These are phyloP conservation scores for Dactylellina cionopaga DNA, from an alignment of 2,329 filamentous ascomycete species.

Conservation along the genomic window DNA sequence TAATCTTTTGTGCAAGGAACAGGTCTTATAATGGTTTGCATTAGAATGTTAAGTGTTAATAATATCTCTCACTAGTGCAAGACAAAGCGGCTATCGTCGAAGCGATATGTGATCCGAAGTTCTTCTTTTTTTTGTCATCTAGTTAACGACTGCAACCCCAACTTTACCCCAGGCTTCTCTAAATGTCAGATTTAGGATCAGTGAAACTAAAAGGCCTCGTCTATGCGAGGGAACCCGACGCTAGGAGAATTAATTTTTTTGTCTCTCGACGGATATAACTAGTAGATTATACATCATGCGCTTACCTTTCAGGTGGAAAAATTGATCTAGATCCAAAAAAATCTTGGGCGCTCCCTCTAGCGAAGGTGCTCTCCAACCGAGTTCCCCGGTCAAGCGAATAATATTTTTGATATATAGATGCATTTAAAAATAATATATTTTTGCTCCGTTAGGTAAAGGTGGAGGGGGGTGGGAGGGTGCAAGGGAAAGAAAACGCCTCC, in stretches of 20 bases:
- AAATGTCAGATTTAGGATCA: slow-evolving; percentile 1
- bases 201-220: slow-evolving; percentile 24
- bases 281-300: not conserved
- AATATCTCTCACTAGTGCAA: slow-evolving; percentile 38
- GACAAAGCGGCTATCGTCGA: slow-evolving; percentile 43
- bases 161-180: not conserved
- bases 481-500: slow-evolving; percentile 13
- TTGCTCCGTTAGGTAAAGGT: slow-evolving; percentile 3
- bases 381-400: slow-evolving; percentile 24
- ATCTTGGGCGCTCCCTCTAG: not conserved
- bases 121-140: no score
- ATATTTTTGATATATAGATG: not conserved
- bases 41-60: not conserved
- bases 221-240: slow-evolving; percentile 49
- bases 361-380: slow-evolving; percentile 24
- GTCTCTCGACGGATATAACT: not conserved
- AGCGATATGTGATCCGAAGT: slow-evolving; percentile 23
- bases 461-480: not conserved
- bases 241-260: slow-evolving; percentile 34
- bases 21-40: no score
- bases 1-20: no score
- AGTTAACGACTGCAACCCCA: slow-evolving; percentile 7
- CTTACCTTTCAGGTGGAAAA: not conserved
- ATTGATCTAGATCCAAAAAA: slow-evolving; percentile 19
- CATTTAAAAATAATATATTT: slow-evolving; percentile 29